These are phyloP conservation scores for Fonsecaea monophora DNA, from an alignment of 2,329 filamentous ascomycete genomes.

Conservation along the genomic window DNA sequence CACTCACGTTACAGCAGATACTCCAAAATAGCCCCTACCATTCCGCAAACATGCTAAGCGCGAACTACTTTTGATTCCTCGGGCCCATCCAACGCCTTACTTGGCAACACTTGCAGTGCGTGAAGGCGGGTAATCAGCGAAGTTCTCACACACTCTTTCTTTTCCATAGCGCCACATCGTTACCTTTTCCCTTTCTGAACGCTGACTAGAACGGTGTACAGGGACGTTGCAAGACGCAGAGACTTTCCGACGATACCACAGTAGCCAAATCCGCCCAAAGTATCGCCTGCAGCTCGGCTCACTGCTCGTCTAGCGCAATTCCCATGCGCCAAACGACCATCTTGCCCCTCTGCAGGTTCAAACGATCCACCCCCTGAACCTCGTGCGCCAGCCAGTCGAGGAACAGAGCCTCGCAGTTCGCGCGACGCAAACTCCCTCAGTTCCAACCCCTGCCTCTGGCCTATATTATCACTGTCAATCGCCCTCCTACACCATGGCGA, in stretches of 20 bases:
- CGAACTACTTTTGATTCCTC: background rate
- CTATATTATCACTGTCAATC: constrained; percentile 21
- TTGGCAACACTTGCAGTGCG: background rate
- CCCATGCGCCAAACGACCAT: background rate
- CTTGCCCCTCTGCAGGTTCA: background rate
- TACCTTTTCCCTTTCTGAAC: background rate
- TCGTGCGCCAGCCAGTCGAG: constrained; percentile 13
- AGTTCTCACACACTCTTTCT: background rate
- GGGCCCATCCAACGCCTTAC: background rate
- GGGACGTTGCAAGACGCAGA: background rate
- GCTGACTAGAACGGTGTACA: background rate
- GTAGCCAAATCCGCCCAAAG: constrained; percentile 7
- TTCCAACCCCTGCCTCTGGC: constrained; percentile 18
- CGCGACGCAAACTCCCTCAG: constrained; percentile 26
- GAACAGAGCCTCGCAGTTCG: constrained; percentile 19
- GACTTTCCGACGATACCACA: background rate
- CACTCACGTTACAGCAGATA: background rate
- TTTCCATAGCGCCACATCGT: constrained; percentile 6
- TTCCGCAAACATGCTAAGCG: constrained; percentile 4
- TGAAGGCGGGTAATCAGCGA: background rate
- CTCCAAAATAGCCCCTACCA: constrained; percentile 6
- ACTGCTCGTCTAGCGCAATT: background rate
- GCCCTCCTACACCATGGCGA: constrained; percentile 25
- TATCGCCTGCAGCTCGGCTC: background rate
- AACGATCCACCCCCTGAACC: constrained; percentile 17